Percentiles rank a stretch among this genome's conserved stretches.
Conservation (phyloP, 169 alveolate species). For the Perkinsus chesapeaki region DNA sequence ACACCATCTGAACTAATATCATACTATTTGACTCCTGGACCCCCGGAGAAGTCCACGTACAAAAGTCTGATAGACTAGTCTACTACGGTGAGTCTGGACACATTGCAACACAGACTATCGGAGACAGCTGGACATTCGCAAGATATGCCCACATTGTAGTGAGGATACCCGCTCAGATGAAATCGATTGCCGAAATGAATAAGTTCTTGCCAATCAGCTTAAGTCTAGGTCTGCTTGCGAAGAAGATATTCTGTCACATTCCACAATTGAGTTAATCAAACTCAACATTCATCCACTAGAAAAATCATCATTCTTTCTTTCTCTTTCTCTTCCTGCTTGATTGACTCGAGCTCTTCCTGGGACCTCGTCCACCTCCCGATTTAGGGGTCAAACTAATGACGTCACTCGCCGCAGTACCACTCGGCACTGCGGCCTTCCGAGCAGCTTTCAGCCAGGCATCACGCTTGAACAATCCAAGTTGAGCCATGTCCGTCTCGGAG, state of each 20-base stretch:
- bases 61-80: too few relatives aligned
- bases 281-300: background rate
- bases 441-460: background rate
- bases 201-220: too few relatives aligned
- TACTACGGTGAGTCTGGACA: too few relatives aligned
- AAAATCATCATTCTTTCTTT: background rate
- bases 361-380: background rate
- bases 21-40: too few relatives aligned
- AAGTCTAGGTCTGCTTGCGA: background rate
- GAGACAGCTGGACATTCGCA: too few relatives aligned
- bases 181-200: too few relatives aligned
- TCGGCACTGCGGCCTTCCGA: background rate
- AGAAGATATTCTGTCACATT: background rate
- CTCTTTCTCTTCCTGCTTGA: background rate
- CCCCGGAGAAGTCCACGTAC: too few relatives aligned
- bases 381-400: background rate
- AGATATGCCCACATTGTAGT: too few relatives aligned
- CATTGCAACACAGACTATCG: too few relatives aligned
- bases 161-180: too few relatives aligned
- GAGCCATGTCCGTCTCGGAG: background rate
- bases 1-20: too few relatives aligned
- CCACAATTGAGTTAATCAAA: background rate
- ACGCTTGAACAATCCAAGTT: background rate
- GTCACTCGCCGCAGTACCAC: background rate
- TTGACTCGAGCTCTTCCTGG: background rate